These are phyloP conservation scores for Daldinia decipiens DNA, from an alignment of 495 filamentous ascomycete genomes.

Conservation along the genomic window DNA sequence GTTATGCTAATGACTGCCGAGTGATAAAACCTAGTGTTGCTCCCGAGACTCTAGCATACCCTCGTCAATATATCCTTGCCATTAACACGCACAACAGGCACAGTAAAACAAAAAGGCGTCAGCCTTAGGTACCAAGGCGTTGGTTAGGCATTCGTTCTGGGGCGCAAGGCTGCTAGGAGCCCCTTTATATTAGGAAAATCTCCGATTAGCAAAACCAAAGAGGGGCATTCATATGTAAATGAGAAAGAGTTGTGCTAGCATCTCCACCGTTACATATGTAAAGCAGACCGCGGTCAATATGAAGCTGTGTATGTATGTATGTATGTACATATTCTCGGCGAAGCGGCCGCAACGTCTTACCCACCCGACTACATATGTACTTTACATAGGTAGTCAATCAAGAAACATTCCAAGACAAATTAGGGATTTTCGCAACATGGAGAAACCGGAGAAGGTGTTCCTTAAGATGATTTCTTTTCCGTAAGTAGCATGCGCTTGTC, in stretches of 20 bases:
- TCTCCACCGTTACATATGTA: not conserved
- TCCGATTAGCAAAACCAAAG: not conserved
- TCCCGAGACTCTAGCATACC: conserved; percentile 1
- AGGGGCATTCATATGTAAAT: not conserved
- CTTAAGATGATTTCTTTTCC: not conserved
- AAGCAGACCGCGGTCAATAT: conserved; percentile 2
- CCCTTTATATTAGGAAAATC: not conserved
- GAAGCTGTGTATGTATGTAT: too few species aligned
- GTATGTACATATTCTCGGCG: conserved; percentile 1
- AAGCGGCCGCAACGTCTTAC: not conserved
- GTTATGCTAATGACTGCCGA: not conserved
- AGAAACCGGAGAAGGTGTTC: not conserved
- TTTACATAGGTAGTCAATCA: too few species aligned
- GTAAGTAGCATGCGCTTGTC: not conserved
- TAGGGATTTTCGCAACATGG: not conserved
- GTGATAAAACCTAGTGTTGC: not conserved
- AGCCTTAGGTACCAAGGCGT: not conserved
- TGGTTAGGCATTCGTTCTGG: not conserved
- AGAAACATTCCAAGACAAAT: not conserved
- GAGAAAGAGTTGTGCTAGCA: not conserved
- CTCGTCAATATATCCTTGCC: not conserved
- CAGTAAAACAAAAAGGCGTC: not conserved
- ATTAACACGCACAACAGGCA: not conserved
- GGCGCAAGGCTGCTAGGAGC: conserved; percentile 2
- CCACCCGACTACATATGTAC: not conserved